Conservation (phyloP, 164 flowering plant genomes). For the Chimonanthus praecox region DNA sequence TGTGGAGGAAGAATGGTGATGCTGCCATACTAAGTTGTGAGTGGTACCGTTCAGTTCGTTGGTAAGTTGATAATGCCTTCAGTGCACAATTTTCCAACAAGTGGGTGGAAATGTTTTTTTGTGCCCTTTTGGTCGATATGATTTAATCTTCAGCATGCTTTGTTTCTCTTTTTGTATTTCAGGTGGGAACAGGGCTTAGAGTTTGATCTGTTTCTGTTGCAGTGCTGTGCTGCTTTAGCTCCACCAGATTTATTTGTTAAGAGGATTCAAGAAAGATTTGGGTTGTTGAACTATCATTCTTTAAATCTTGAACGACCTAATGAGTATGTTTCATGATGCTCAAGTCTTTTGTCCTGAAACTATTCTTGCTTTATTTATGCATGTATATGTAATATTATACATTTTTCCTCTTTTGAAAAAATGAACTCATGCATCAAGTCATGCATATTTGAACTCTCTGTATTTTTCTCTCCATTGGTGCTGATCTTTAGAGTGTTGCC, state of each 20-base stretch:
- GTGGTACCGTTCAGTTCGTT: constrained; percentile 70
- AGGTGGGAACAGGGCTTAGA: constrained; percentile 87
- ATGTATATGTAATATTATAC: too few relatives aligned
- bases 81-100: neutral
- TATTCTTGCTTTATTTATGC: neutral
- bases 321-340: constrained; percentile 49
- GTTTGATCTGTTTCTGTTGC: constrained; percentile 88
- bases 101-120: neutral
- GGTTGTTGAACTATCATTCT: constrained; percentile 61
- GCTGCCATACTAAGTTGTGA: constrained; percentile 55
- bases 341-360: neutral
- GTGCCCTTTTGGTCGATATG: neutral
- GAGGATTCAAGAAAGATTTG: constrained; percentile 79
- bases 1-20: constrained; percentile 97
- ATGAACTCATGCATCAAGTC: too few relatives aligned
- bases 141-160: neutral
- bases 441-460: neutral
- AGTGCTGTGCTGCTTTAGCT: constrained; percentile 96
- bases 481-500: neutral
- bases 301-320: constrained; percentile 46
- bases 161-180: constrained; percentile 19
- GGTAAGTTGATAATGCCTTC: constrained; percentile 41
- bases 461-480: neutral
- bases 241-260: constrained; percentile 68
- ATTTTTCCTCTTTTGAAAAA: too few relatives aligned